Base-by-base conservation (phyloP, 2,329 filamentous ascomycete species). In the Monosporascus sp. region DNA sequence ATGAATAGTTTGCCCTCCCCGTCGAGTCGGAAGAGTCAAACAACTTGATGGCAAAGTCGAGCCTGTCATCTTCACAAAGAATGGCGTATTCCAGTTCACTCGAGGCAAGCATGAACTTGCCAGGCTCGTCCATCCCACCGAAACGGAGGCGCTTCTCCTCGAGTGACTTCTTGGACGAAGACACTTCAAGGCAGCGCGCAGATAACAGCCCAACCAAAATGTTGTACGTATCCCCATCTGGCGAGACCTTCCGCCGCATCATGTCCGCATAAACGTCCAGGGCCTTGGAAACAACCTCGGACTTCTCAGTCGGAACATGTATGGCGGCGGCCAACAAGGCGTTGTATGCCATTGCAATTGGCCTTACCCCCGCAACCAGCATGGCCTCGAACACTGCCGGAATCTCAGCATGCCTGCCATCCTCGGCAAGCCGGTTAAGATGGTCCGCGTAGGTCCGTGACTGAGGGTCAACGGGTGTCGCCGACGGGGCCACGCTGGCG, bases 211-310 rank as follows among this genome's bases (percentile, higher is more conserved):
- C 84, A 52, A 99, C 88, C 18, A 99, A 77, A 37, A 91, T 91
- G 65, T 90, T 85, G 72, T 96, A 97, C 0, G 93, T 97, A 53
- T 88, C 83, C 51, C 85, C 84, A 68, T 97, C 87, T 7, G 93
- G 92, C 20, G 81, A 75, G 24, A 97, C 86, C 61, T 87, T 87
- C 59, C 92, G 88, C 59, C 87, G 85, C 61, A 96, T 84, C 94
- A 99, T 97, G 68, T 97, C 92, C 17, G 91, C 88, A 70, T 97
- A 99, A 50, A 99, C 89, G 73, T 96, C 92, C 50, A 97, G 80
- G 5, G 90, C 91, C 75, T 96, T 96, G 56, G 90, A 87, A 15
- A 96, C 89, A 50, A 94, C 84, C 72, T 95, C 88, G 51, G 88
- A 87, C 70, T 86, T 88, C 69, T 89, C 86, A 24, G 79, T 78